Evolutionary conservation across 768 basidiomycete species (phyloP), one percentile per base, ranked within the genome.

Genomic region (Lactifluus subvellereus): DNA sequence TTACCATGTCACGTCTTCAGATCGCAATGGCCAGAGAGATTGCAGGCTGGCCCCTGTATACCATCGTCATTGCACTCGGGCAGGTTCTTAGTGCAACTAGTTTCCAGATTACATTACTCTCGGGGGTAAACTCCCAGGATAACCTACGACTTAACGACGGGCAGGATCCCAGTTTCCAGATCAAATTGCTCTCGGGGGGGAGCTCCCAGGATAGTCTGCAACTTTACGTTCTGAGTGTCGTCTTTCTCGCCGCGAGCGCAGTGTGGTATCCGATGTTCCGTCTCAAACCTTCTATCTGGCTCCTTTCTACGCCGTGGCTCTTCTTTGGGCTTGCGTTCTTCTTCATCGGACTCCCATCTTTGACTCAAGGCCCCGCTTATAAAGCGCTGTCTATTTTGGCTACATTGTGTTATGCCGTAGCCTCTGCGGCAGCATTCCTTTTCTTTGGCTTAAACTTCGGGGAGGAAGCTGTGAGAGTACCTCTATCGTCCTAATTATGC

Each of bases 371-470:
- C 33, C 76, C 77, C 2, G 80, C 85, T 5, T 89, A 91, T 67
- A 77, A 79, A n/a, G 79, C 80, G 47, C 76, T 97, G 30, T 79
- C 90, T 22, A 87, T 85, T 70, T 75, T 83, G 27, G 93, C 94
- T 14, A 94, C 91, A 1, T 96, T 93, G 92, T 84, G 79, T 50
- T 97, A 97, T 75, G 94, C 94, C 33, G 74, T 92, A 55, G 94
- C 89, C n/a, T 96, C 94, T 20, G 88, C 94, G 13, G 94, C 91
- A 35, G 88, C 91, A 13, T 97, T 96, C 80, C 77, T 85, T 54
- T 95, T 93, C 82, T 97, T 97, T 70, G 94, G 94, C 70, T 81
- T 95, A 65, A 97, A 97, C 74, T 97, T 97, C 72, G 94, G 94
- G 74, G 94, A 97, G 77, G 94, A 96, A 80, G 94, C 94, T 18